A percentile compares a stretch with the other conserved stretches of the same genome.
phyloP scores from a whole-genome alignment of 768 basidiomycete species.

The Tubosaeta sp. region DNA sequence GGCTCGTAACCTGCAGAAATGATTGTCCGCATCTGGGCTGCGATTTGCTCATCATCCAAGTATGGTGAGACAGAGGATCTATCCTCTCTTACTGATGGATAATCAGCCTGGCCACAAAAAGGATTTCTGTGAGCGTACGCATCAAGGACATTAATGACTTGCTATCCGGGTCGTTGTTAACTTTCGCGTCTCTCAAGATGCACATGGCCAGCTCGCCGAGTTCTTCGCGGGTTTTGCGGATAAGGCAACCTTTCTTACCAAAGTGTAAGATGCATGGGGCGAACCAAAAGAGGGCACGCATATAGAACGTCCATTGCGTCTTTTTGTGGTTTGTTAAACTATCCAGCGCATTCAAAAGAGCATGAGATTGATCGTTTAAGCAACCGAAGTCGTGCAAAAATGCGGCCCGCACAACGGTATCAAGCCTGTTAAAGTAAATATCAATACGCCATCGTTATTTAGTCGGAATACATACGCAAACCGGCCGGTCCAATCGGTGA shows the following conservation, averaged over 20 bases:
- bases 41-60: constrained; percentile 48
- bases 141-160: constrained; percentile 53
- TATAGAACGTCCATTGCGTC: constrained; percentile 54
- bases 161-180: constrained; percentile 38
- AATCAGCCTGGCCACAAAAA: constrained; percentile 3
- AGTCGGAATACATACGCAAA: constrained; percentile 46
- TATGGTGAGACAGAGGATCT: constrained; percentile 34
- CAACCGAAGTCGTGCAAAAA: constrained; percentile 61
- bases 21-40: constrained; percentile 58
- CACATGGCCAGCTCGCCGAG: constrained; percentile 47
- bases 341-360: constrained; percentile 50
- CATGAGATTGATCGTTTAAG: constrained; percentile 45
- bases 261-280: constrained; percentile 52
- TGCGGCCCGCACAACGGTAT: constrained; percentile 57
- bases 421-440: constrained; percentile 37
- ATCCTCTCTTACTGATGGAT: constrained; percentile 39
- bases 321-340: constrained; percentile 60
- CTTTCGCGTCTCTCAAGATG: constrained; percentile 55
- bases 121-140: constrained; percentile 31
- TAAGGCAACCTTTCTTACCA: constrained; percentile 57
- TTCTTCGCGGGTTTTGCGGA: constrained; percentile 48
- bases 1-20: constrained; percentile 53
- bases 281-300: constrained; percentile 60
- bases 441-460: background rate
- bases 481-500: constrained; percentile 56